Evolutionary conservation across 495 filamentous ascomycete genomes (phyloP), one percentile per base, ranked within the genome.

Genomic region (Trichoderma orchidacearum): DNA sequence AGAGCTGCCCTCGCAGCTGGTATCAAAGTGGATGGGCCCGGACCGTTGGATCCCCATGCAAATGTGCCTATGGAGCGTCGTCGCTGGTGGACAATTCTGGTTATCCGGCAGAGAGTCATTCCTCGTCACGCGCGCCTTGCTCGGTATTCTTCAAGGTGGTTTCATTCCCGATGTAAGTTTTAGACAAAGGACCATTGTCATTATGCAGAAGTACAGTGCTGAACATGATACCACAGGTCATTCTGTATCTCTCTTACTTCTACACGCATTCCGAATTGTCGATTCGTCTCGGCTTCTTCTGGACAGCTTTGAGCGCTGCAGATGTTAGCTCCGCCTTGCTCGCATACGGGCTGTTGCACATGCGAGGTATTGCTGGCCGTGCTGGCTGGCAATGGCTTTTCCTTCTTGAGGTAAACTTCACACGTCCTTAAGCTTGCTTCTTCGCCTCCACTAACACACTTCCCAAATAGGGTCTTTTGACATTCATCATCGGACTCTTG

Each of bases 201-300:
- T 5, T 32, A 34, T 36, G 13, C n/a, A 4, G 1, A 2, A 28
- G 23, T 30, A 18, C 9, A n/a, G 30, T 25, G n/a, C 36, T 30
- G 15, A 30, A 12, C 5, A 31, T 38, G 25, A 55, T 11, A 25
- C 5, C 3, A 11, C 35, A 75, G 52, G 69, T 71, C 38, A 70
- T 82, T 12, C 66, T 82, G 6, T 81, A 73, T 63, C 62, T 80
- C 48, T 73, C 72, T 13, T 81, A 80, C 62, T 80, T 72, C 56
- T 80, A 80, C 61, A 75, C 71, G 61, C 65, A 68, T 21, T 65
- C 63, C 8, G 78, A 82, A 61, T 71, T 82, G 3, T 71, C 77
- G 0, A 70, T 70, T 5, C 70, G 79, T 3, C 63, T 82, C 1
- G 63, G 71, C 1, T 75, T 65, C 61, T 79, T 82, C 65, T 81